Evolutionary conservation across 2,329 filamentous ascomycete species (phyloP).

Genomic region (Pleomassaria siparia): DNA sequence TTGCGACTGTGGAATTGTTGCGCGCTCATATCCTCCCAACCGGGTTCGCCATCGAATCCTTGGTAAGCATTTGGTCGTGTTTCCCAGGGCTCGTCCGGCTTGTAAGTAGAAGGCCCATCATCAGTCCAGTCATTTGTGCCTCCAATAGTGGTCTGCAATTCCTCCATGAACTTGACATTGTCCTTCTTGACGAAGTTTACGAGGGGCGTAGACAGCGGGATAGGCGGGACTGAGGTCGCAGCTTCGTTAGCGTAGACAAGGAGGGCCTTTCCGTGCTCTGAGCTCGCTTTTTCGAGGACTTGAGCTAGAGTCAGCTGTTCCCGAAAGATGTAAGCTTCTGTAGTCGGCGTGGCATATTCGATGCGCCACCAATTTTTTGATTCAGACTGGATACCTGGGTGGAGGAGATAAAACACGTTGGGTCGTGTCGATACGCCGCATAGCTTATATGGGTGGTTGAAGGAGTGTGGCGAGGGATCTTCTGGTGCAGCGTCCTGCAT

Average conservation of each 20-base stretch:
- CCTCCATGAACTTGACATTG: conserved; percentile 43
- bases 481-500: conserved; percentile 31
- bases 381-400: conserved; percentile 32
- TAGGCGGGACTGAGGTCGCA: conserved; percentile 21
- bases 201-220: conserved; percentile 28
- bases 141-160: conserved; percentile 19
- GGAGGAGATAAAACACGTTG: conserved; percentile 59
- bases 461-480: conserved; percentile 2
- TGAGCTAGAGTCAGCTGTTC: conserved; percentile 52
- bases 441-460: conserved; percentile 53
- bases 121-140: conserved; percentile 9
- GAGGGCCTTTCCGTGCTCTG: conserved; percentile 55
- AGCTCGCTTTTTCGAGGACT: conserved; percentile 56
- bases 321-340: conserved; percentile 27
- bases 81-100: conserved; percentile 20
- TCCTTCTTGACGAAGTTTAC: conserved; percentile 53
- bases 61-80: not conserved
- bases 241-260: conserved; percentile 61
- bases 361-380: conserved; percentile 37
- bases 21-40: conserved; percentile 25
- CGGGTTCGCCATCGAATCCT: conserved; percentile 10
- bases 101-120: too few relatives aligned
- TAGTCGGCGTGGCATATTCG: conserved; percentile 31
- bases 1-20: conserved; percentile 20
- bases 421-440: conserved; percentile 61